Evolutionary conservation across 176 grass and related monocot genomes (phyloP).

Genomic region (Themeda triandra): DNA sequence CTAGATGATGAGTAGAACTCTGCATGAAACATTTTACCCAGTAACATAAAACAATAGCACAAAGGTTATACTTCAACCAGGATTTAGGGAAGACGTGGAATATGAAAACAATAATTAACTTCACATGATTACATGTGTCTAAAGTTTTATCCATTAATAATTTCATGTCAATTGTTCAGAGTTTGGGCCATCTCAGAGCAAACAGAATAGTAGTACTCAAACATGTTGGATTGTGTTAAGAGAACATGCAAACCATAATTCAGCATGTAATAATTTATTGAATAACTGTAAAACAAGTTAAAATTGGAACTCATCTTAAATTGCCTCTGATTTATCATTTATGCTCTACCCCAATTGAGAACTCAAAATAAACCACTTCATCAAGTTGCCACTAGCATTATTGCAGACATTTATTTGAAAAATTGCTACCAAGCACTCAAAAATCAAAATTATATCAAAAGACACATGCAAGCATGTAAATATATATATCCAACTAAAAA

Average conservation of each 20-base stretch:
- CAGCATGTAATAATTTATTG: constrained; percentile 7
- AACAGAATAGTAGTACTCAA: not conserved
- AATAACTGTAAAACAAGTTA: not conserved
- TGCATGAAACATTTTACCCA: constrained; percentile 41
- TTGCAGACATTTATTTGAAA: not conserved
- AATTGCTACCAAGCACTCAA: not conserved
- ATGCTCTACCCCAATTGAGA: not conserved
- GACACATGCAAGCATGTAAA: constrained; percentile 5
- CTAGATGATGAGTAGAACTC: constrained; percentile 80
- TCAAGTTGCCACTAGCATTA: not conserved
- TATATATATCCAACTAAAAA: constrained; percentile 11
- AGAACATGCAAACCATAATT: not conserved
- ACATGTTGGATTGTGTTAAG: not conserved
- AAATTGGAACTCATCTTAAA: constrained; percentile 8
- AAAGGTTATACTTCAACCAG: constrained; percentile 24
- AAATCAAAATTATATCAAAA: not conserved
- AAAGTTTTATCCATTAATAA: constrained; percentile 13
- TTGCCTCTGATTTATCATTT: not conserved
- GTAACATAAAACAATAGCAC: constrained; percentile 23
- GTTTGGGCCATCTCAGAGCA: not conserved
- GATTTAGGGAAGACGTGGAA: not conserved
- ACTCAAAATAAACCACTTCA: not conserved
- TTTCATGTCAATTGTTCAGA: constrained; percentile 2
- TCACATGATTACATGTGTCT: not conserved
- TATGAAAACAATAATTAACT: not conserved